Evolutionary conservation across 148 eudicot species (phyloP).

Genomic region (Chenopodium quinoa): DNA sequence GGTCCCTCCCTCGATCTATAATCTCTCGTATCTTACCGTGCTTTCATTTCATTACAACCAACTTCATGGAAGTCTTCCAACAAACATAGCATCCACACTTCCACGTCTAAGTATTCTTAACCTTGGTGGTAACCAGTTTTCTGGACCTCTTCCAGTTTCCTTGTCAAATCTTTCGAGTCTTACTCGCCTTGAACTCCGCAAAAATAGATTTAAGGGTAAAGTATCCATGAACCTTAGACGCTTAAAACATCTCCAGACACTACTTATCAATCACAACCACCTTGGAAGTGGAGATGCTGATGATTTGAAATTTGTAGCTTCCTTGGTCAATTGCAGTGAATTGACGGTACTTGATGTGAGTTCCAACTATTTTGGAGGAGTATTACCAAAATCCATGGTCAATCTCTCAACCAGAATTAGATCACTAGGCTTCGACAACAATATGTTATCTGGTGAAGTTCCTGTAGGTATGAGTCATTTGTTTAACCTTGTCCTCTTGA

Average conservation of each 20-base stretch:
- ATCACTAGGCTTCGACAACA: neutral
- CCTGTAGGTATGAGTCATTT: neutral
- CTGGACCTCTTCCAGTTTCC: neutral
- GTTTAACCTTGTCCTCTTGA: neutral
- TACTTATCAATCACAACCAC: neutral
- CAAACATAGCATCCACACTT: neutral
- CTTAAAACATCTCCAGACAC: neutral
- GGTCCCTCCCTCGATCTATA: neutral
- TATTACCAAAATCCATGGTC: neutral
- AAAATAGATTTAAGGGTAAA: neutral
- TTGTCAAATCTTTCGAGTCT: neutral
- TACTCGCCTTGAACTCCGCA: neutral
- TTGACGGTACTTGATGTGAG: neutral
- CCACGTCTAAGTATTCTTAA: neutral
- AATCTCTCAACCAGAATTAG: neutral
- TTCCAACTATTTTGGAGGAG: neutral
- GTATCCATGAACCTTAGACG: neutral
- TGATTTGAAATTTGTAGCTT: neutral
- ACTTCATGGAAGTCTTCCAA: neutral
- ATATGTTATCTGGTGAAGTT: neutral
- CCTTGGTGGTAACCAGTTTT: neutral
- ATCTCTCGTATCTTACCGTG: neutral
- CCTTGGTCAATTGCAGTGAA: neutral
- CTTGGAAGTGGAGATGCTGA: neutral
- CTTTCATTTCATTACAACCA: neutral